Conservation (phyloP, 441 rosid genomes). For the California macrophylla region DNA sequence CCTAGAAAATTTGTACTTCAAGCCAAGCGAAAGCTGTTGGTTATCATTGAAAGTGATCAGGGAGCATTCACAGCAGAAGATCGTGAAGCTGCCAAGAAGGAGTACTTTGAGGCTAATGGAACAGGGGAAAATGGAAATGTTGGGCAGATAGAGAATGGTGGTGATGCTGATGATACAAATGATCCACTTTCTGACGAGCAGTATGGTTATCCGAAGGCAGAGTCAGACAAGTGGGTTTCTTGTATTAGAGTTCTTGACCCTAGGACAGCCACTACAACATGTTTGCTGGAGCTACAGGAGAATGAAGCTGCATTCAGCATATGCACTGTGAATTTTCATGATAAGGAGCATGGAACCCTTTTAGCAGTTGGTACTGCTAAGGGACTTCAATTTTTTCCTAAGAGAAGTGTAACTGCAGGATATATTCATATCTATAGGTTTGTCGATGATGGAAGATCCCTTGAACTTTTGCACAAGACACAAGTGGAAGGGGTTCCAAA, state of each 20-base stretch:
- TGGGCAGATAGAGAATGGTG: constrained; percentile 80
- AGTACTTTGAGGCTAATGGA: constrained; percentile 71
- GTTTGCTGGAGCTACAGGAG: constrained; percentile 92
- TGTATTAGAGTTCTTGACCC: constrained; percentile 95
- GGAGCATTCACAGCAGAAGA: constrained; percentile 91
- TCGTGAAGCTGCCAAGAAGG: constrained; percentile 89
- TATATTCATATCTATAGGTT: constrained; percentile 83
- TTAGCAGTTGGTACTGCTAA: constrained; percentile 92
- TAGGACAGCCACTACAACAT: constrained; percentile 68
- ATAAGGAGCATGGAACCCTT: constrained; percentile 81
- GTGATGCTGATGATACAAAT: constrained; percentile 66
- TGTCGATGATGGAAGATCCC: constrained; percentile 71
- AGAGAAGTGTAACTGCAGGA: constrained; percentile 51
- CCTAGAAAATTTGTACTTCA: constrained; percentile 85
- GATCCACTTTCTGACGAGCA: constrained; percentile 93
- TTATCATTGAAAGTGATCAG: constrained; percentile 87
- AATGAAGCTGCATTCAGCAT: constrained; percentile 89
- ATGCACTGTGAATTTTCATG: constrained; percentile 86
- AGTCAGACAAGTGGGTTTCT: constrained; percentile 85
- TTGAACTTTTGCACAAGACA: constrained; percentile 87
- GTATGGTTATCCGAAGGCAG: constrained; percentile 91
- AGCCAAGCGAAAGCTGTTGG: constrained; percentile 62
- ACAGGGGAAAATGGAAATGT: constrained; percentile 53
- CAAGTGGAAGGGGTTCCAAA: constrained; percentile 95
- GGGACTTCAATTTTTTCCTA: constrained; percentile 85